Conservation (phyloP, 371 early-diverging fungal species). For the Apophysomyces variabilis region DNA sequence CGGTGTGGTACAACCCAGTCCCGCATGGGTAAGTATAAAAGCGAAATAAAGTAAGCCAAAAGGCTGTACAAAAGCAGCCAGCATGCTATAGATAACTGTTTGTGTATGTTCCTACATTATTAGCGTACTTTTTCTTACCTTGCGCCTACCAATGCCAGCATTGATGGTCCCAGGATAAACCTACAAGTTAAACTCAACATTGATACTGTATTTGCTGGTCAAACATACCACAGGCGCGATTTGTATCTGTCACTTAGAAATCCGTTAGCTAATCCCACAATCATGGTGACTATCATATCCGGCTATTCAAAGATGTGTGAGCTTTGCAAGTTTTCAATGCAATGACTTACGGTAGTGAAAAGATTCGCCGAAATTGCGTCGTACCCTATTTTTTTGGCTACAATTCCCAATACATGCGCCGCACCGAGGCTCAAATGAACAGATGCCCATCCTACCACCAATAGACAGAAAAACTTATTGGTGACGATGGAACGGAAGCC, state of each 20-base stretch:
- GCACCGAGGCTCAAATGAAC: slow-evolving; percentile 44
- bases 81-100: slow-evolving; percentile 20
- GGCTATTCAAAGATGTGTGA: slow-evolving; percentile 29
- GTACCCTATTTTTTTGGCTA: slow-evolving; percentile 47
- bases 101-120: background rate
- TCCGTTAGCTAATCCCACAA: slow-evolving; percentile 42
- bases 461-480: slow-evolving; percentile 43
- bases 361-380: slow-evolving; percentile 55
- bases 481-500: slow-evolving; percentile 12
- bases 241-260: slow-evolving; percentile 43
- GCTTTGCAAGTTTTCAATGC: background rate
- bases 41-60: slow-evolving; percentile 42
- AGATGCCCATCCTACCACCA: slow-evolving; percentile 46
- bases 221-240: slow-evolving; percentile 39
- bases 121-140: slow-evolving; percentile 9
- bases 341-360: slow-evolving; percentile 42
- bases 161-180: slow-evolving; percentile 41
- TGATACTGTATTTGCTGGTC: background rate
- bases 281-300: slow-evolving; percentile 46
- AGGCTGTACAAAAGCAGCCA: slow-evolving; percentile 50
- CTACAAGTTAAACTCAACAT: slow-evolving; percentile 7
- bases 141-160: slow-evolving; percentile 41
- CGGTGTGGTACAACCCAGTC: slow-evolving; percentile 39
- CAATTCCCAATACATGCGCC: slow-evolving; percentile 45
- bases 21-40: slow-evolving; percentile 45